phyloP scores from a whole-genome alignment of 805 yeast genomes.

The Ogataea corticis region DNA sequence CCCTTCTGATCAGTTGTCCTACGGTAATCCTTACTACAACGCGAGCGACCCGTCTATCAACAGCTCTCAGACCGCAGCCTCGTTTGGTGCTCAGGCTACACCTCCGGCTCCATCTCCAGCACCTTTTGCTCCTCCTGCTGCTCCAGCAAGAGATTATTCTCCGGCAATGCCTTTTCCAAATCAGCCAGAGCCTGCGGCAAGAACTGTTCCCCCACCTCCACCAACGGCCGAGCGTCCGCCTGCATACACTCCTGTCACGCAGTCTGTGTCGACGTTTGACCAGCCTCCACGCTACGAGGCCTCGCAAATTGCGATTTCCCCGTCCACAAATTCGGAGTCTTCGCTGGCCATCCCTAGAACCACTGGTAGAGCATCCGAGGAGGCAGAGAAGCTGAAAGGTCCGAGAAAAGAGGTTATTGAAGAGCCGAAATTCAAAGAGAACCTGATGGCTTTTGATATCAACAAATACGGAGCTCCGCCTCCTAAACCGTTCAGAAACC shows the following conservation, averaged over 20 bases:
- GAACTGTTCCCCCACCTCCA: background rate
- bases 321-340: conserved; percentile 3
- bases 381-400: conserved; percentile 13
- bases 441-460: conserved; percentile 37
- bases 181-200: background rate
- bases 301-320: background rate
- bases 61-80: background rate
- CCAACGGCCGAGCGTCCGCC: background rate
- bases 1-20: conserved; percentile 2
- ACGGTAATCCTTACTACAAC: conserved; percentile 1
- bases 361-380: conserved; percentile 4
- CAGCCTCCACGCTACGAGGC: background rate
- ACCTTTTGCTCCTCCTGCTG: background rate
- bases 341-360: conserved; percentile 14
- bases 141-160: conserved; percentile 2
- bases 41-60: background rate
- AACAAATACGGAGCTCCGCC: conserved; percentile 48
- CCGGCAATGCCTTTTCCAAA: background rate
- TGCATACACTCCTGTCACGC: background rate
- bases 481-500: conserved; percentile 37
- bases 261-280: background rate
- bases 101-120: conserved; percentile 1
- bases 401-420: conserved; percentile 21
- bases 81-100: background rate
- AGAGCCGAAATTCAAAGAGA: conserved; percentile 32